Base-by-base conservation (phyloP, 1,139 yeast genomes). In the Pichia sp. region DNA sequence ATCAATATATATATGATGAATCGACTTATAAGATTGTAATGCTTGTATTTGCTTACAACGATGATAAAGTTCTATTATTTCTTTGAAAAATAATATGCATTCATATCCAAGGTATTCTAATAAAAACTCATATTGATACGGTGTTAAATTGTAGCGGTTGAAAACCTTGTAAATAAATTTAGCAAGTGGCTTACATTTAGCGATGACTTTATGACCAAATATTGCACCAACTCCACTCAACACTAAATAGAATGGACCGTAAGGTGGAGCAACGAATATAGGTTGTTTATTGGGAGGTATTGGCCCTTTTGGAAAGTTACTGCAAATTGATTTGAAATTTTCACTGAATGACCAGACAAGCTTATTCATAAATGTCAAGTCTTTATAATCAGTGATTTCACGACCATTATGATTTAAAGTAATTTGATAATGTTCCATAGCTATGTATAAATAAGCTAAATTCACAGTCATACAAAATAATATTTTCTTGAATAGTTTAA, bases 101-200 rank as follows among this genome's bases (percentile, higher is more conserved):
- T 43, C 32, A 14, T 29, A 40, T 18, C 43, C 46, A 4, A 37
- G 8, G 25, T 37, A 43, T 31, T 43, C 46, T 20, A 43, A 7
- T 16, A 34, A 7, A 15, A 34, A 11, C 5, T 43, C 43, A 20
- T 36, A 26, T 26, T 42, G 43, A 27, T 32, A 14, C 3, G 43
- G 46, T 2, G 20, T 23, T 13, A 38, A 39, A 4, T 13, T 15
- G 15, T 22, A 40, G 2, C 10, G 16, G 9, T 32, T 31, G 14
- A 43, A 37, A 3, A 33, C 3, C 11, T 8, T 24, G n/a, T 43
- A 40, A 11, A 34, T 13, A 4, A 25, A 23, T 15, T 20, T 33
- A 10, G 37, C 27, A 5, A 43, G 2, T 23, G 43, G 41, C 25
- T 34, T 43, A 14, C 31, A 40, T 20, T 34, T 37, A 7, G 37